A percentile compares a stretch with the other conserved stretches of the same genome.
phyloP scores from a whole-genome alignment of 345 rosid genomes.

The Corchorus olitorius region DNA sequence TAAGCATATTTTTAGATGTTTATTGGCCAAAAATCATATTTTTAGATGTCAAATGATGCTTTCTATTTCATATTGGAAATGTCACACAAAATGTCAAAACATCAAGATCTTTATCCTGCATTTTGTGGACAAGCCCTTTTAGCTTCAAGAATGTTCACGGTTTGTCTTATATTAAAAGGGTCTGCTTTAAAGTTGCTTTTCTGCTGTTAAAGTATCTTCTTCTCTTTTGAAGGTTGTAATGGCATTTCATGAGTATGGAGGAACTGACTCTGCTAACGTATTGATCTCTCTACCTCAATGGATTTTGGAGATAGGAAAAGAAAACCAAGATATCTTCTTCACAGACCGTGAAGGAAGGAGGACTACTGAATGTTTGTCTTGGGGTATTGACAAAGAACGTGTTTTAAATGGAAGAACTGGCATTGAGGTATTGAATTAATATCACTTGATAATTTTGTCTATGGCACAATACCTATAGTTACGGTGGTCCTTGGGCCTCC shows the following conservation, averaged over 20 bases:
- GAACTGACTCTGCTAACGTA: constrained; percentile 51
- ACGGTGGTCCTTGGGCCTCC: background rate
- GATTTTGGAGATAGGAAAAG: constrained; percentile 90
- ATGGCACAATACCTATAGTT: background rate
- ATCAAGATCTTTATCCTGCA: background rate
- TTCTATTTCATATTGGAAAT: background rate
- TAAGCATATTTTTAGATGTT: background rate
- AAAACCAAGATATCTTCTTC: constrained; percentile 84
- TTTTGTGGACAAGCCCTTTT: background rate
- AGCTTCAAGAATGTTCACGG: background rate
- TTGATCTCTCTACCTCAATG: constrained; percentile 85
- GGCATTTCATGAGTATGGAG: constrained; percentile 93
- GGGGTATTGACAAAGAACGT: constrained; percentile 92
- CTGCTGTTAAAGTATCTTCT: constrained; percentile 25
- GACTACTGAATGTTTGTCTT: constrained; percentile 74
- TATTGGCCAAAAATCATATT: background rate
- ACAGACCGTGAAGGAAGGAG: constrained; percentile 91
- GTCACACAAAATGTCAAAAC: background rate
- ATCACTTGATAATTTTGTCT: background rate
- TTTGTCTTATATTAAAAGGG: constrained; percentile 9
- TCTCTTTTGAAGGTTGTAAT: constrained; percentile 72
- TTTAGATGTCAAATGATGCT: background rate
- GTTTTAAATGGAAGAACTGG: constrained; percentile 90
- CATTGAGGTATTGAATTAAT: constrained; percentile 61
- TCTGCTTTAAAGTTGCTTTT: constrained; percentile 13